Evolutionary conservation across 192 early-diverging fungal genomes (phyloP).

Genomic region (Linderina pennispora): DNA sequence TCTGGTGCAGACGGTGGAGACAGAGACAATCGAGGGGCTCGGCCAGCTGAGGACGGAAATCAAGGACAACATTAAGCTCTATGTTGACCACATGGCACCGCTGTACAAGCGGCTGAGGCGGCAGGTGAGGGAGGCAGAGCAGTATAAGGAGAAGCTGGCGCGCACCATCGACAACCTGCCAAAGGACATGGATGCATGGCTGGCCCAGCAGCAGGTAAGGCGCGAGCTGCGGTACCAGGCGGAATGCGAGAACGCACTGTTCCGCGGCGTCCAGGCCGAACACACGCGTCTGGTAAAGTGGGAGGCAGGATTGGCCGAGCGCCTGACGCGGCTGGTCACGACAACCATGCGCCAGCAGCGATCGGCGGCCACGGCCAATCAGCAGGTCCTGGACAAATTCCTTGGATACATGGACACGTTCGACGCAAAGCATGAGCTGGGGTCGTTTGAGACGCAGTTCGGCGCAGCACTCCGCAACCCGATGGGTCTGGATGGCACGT

Average conservation of each 20-base stretch:
- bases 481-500: constrained; percentile 23
- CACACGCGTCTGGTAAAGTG: constrained; percentile 20
- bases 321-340: constrained; percentile 22
- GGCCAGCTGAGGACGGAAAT: constrained; percentile 20
- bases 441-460: constrained; percentile 19
- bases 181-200: constrained; percentile 24
- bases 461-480: constrained; percentile 19
- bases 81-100: constrained; percentile 29
- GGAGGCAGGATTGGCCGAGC: constrained; percentile 19
- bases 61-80: constrained; percentile 32
- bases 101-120: constrained; percentile 34
- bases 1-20: constrained; percentile 16
- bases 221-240: constrained; percentile 34
- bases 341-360: constrained; percentile 9
- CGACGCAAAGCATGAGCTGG: constrained; percentile 16
- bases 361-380: constrained; percentile 8
- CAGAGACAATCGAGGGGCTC: constrained; percentile 19
- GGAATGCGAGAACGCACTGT: constrained; percentile 30
- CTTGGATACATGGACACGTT: constrained; percentile 18
- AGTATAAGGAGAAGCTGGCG: constrained; percentile 30
- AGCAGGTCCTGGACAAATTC: constrained; percentile 5
- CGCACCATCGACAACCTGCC: constrained; percentile 27
- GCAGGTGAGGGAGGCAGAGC: constrained; percentile 33
- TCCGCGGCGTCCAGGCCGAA: constrained; percentile 33
- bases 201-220: constrained; percentile 30